Conservation (phyloP, 2,329 filamentous ascomycete species). For the Zymoseptoria crescenta region DNA sequence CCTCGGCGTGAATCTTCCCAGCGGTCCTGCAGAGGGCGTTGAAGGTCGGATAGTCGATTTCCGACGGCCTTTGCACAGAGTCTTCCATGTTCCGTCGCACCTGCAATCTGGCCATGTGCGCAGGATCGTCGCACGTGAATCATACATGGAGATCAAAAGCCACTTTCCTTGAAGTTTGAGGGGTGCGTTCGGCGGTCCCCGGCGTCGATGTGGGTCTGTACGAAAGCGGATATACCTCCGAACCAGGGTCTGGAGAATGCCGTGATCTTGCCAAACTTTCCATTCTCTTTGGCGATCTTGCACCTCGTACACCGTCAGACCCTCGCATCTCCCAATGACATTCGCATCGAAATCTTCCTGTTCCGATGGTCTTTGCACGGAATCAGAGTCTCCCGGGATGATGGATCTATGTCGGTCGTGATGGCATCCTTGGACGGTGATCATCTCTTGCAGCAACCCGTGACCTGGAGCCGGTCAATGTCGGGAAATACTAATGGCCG, state of each 20-base stretch:
- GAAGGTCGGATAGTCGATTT: no score
- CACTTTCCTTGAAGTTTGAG: neutral
- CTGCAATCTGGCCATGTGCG: neutral
- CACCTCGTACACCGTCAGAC: neutral
- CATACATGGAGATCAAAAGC: neutral
- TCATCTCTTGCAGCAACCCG: no score
- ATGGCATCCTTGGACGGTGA: no score
- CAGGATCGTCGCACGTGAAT: neutral
- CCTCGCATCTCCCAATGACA: neutral
- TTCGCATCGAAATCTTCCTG: constrained; percentile 1
- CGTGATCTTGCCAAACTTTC: constrained; percentile 4
- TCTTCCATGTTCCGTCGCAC: neutral
- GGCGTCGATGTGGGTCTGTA: constrained; percentile 1
- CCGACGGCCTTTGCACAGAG: neutral
- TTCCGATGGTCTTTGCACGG: constrained; percentile 3
- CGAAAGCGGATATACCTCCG: constrained; percentile 13
- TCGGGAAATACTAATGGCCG: no score
- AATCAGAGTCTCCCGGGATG: neutral
- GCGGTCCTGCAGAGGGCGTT: neutral
- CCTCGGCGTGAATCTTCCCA: neutral
- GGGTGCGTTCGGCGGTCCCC: neutral
- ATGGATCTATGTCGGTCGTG: no score
- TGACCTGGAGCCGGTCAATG: no score
- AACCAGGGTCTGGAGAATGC: constrained; percentile 3
- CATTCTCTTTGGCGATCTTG: constrained; percentile 9